Conservation (phyloP, 768 basidiomycete species). For the Mycena kentingensis region DNA sequence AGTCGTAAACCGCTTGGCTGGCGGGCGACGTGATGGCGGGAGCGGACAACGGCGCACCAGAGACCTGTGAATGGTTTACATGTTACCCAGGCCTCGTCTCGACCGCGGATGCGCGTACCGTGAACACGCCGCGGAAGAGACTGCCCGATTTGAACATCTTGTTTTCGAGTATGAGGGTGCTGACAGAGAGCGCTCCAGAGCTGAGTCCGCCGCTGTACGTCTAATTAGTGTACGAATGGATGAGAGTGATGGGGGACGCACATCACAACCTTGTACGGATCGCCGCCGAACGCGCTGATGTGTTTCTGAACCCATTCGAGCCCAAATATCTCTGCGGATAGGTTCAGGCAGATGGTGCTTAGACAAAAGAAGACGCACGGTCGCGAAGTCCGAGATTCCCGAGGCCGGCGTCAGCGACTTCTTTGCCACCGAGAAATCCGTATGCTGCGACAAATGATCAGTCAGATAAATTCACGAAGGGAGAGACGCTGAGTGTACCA, state of each 20-base stretch:
- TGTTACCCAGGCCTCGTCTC: neutral
- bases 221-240: neutral
- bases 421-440: constrained; percentile 16
- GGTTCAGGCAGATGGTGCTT: neutral
- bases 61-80: neutral
- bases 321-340: constrained; percentile 9
- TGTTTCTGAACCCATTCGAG: constrained; percentile 14
- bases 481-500: constrained; percentile 1
- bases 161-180: neutral
- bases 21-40: constrained; percentile 5
- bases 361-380: neutral
- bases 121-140: neutral
- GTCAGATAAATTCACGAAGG: neutral
- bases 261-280: constrained; percentile 10
- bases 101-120: neutral
- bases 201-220: neutral
- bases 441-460: constrained; percentile 1
- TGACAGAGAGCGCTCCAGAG: neutral
- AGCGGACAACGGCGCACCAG: constrained; percentile 5
- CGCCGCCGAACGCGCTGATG: constrained; percentile 9
- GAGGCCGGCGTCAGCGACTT: constrained; percentile 12
- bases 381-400: constrained; percentile 23
- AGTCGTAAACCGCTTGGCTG: constrained; percentile 9
- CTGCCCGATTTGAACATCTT: neutral
- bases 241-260: neutral